Evolutionary conservation across 2,329 filamentous ascomycete species (phyloP).

Genomic region (Stemphylium beticola): DNA sequence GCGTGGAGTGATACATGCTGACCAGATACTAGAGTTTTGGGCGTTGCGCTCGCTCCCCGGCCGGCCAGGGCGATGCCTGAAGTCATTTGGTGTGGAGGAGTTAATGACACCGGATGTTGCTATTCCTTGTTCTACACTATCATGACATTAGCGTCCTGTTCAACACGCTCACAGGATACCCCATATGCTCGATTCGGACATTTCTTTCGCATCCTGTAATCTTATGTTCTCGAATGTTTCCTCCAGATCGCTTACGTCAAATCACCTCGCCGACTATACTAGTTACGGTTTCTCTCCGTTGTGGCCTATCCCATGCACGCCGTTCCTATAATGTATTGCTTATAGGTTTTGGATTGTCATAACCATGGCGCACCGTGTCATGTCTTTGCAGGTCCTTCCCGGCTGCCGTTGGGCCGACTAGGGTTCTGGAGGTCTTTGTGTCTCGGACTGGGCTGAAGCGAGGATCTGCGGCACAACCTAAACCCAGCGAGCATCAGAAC

Average conservation of each 20-base stretch:
- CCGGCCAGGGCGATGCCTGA: neutral
- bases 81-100: neutral
- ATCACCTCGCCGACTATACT: neutral
- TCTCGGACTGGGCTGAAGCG: constrained; percentile 36
- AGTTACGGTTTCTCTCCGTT: neutral
- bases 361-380: constrained; percentile 19
- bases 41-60: neutral
- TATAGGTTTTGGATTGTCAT: constrained; percentile 16
- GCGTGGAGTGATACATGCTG: neutral
- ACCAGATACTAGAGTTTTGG: neutral
- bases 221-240: constrained; percentile 3
- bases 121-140: no score
- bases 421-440: constrained; percentile 30
- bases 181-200: neutral
- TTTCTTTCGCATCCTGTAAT: constrained; percentile 8
- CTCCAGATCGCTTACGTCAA: neutral
- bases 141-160: neutral
- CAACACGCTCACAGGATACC: neutral
- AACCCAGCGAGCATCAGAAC: constrained; percentile 41
- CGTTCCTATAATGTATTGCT: constrained; percentile 8
- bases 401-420: constrained; percentile 21
- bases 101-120: neutral
- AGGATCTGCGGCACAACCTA: constrained; percentile 37
- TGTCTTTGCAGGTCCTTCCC: constrained; percentile 18
- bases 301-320: neutral